Conservation (phyloP, 306 rosid species). For the Mimosa bimucronata region DNA sequence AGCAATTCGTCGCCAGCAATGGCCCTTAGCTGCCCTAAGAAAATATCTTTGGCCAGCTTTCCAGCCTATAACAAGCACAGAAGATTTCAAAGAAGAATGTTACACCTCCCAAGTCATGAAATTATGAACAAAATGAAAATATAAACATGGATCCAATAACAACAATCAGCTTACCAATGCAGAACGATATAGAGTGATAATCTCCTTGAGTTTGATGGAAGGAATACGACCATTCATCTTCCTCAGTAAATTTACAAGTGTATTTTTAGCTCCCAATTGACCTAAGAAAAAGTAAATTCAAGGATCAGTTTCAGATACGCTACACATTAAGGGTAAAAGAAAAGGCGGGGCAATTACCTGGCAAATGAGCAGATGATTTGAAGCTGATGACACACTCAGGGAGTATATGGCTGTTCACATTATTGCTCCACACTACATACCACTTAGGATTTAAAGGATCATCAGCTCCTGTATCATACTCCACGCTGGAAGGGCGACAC, state of each 20-base stretch:
- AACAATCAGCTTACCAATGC: slow-evolving; percentile 44
- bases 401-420: slow-evolving; percentile 58
- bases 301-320: neutral
- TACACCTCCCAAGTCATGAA: neutral
- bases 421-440: slow-evolving; percentile 61
- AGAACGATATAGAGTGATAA: slow-evolving; percentile 34
- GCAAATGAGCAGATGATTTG: slow-evolving; percentile 39
- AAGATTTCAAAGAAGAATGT: slow-evolving; percentile 11
- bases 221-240: slow-evolving; percentile 52
- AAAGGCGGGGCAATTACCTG: slow-evolving; percentile 36
- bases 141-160: neutral
- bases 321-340: neutral
- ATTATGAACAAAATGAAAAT: neutral
- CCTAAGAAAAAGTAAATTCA: slow-evolving; percentile 36
- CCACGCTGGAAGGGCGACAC: slow-evolving; percentile 47
- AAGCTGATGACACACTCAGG: slow-evolving; percentile 64
- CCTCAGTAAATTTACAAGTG: slow-evolving; percentile 39
- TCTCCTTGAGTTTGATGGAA: slow-evolving; percentile 44
- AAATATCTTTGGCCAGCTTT: slow-evolving; percentile 40
- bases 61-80: slow-evolving; percentile 50
- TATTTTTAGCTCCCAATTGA: slow-evolving; percentile 24
- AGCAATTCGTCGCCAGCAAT: slow-evolving; percentile 59
- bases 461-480: slow-evolving; percentile 63
- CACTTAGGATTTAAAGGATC: slow-evolving; percentile 55
- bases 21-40: slow-evolving; percentile 48